Evolutionary conservation across 1,284 basidiomycete genomes (phyloP).

Genomic region (Fistulina hepatica): DNA sequence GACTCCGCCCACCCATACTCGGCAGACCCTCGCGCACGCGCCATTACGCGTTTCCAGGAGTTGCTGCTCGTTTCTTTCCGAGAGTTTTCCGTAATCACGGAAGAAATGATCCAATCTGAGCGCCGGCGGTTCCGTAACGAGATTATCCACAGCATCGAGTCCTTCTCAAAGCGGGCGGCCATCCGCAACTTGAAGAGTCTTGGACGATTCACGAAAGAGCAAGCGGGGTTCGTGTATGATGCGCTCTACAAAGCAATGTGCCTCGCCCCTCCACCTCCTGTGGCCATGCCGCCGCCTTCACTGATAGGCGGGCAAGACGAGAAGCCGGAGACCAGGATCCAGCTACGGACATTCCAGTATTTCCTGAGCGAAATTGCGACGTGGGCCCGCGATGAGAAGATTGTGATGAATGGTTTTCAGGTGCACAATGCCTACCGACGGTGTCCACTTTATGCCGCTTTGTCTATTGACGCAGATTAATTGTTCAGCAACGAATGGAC

Average conservation of each 20-base stretch:
- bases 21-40: conserved; percentile 79
- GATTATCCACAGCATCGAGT: conserved; percentile 90
- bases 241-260: conserved; percentile 84
- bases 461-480: conserved; percentile 11
- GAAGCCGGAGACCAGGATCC: conserved; percentile 83
- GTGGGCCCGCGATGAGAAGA: conserved; percentile 93
- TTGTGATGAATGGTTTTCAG: conserved; percentile 87
- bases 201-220: conserved; percentile 80
- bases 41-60: conserved; percentile 98
- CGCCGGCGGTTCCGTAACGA: conserved; percentile 82
- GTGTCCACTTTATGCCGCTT: conserved; percentile 2
- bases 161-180: conserved; percentile 91
- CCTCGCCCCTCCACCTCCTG: conserved; percentile 54
- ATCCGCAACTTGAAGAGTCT: conserved; percentile 81
- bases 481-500: conserved; percentile 61
- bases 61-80: conserved; percentile 92
- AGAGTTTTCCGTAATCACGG: conserved; percentile 94
- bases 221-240: conserved; percentile 86
- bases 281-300: conserved; percentile 34
- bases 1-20: conserved; percentile 92
- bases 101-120: conserved; percentile 88
- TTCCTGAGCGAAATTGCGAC: conserved; percentile 91
- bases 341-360: conserved; percentile 75
- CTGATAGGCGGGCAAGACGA: conserved; percentile 53
- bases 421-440: no score